Percentiles rank a stretch among this genome's conserved stretches.
phyloP scores from a whole-genome alignment of 164 flowering plant species.

The Berberis vulgaris region DNA sequence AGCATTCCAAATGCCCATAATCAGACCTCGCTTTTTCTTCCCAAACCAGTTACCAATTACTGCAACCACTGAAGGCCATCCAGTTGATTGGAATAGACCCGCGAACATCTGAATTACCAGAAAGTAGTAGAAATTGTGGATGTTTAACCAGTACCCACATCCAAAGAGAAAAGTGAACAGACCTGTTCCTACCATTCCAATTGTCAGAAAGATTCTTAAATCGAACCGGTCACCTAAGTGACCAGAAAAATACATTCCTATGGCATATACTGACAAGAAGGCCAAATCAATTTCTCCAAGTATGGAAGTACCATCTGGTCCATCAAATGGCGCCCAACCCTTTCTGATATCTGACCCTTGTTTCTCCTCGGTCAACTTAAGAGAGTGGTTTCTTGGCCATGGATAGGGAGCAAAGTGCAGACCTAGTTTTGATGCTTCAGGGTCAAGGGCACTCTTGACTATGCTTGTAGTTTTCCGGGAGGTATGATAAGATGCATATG shows the following conservation, averaged over 20 bases:
- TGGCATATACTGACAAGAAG: not conserved
- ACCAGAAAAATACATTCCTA: not conserved
- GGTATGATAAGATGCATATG: constrained; percentile 76
- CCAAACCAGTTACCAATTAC: not conserved
- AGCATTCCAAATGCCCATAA: constrained; percentile 39
- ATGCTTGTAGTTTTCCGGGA: constrained; percentile 78
- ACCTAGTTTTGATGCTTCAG: constrained; percentile 30
- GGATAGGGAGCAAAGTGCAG: constrained; percentile 15
- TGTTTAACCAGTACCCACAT: constrained; percentile 68
- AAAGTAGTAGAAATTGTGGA: constrained; percentile 27
- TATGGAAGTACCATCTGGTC: not conserved
- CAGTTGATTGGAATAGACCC: not conserved
- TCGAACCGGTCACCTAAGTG: not conserved
- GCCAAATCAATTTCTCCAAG: not conserved
- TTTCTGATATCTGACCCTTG: constrained; percentile 1
- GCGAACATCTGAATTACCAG: not conserved
- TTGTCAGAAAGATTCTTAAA: not conserved
- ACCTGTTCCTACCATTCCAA: constrained; percentile 75
- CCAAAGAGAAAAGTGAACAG: constrained; percentile 73
- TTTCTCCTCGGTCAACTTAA: not conserved
- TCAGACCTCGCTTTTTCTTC: not conserved
- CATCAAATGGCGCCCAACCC: not conserved
- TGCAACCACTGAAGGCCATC: not conserved
- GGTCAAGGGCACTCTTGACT: constrained; percentile 81
- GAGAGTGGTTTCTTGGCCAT: not conserved